Base-by-base conservation (phyloP, 345 rosid species). In the Euphorbia pulcherrima region DNA sequence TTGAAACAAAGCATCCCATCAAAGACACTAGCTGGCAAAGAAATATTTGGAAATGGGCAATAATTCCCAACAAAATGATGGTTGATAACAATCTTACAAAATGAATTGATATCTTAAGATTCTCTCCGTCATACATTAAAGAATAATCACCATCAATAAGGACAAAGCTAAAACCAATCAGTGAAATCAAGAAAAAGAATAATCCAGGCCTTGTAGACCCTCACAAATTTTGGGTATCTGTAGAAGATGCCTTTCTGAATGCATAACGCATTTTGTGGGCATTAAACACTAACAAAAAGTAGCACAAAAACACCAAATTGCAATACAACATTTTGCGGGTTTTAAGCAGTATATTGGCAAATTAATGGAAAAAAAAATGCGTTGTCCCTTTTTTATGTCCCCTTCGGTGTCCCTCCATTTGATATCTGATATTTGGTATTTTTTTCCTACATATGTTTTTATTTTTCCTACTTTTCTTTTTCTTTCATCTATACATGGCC, bases 101-200 rank as follows among this genome's bases (percentile, higher is more conserved):
- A 18, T 39, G 64, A 71, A 62, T 48, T 23, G 67, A 44, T 64
- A 35, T 68, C 14, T 14, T 26, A 44, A 56, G 27, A 68, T 68
- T 68, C 39, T 56, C 41, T 33, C 57, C 28, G 1, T 44, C 28
- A 57, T 33, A 47, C 9, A 39, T 37, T 6, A 57, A n/a, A 18
- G 39, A 68, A 68, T 68, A 44, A 57, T 68, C 50, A 57, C 57
- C 50, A 60, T 56, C 20, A 57, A 26, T 41, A 13, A 68, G 30
- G 72, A 58, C 72, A 46, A 58, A 30, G 28, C 39, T 12, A 39
- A 29, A 8, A 30, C 21, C 64, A 59, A n/a, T 40, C 14, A 55
- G 33, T 35, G 9, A 6, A n/a, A 4, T 6, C 17, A 27, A 26
- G 33, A 55, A 2, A 55, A 10, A 55, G 33, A 55, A 55, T 55